These are phyloP conservation scores for Meira miltonrushii DNA, from an alignment of 1,284 basidiomycete species.

Conservation along the genomic window DNA sequence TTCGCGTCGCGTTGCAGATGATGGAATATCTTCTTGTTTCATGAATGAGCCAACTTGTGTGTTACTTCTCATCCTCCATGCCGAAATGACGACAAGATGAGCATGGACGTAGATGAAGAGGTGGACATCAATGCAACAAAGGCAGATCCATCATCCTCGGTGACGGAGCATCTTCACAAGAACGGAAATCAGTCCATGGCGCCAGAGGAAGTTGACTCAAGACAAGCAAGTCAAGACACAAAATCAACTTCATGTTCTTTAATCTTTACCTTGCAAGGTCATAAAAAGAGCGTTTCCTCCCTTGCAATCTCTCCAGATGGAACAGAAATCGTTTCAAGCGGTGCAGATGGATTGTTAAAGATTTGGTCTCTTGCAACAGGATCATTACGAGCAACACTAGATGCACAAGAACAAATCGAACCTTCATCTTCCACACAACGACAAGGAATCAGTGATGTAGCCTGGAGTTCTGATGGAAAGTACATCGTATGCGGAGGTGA, in stretches of 20 bases:
- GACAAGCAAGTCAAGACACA: not conserved
- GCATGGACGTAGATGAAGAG: no score
- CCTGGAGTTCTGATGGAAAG: conserved; percentile 35
- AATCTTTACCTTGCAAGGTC: conserved; percentile 54
- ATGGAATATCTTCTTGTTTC: no score
- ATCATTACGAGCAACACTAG: not conserved
- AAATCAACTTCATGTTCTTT: conserved; percentile 21
- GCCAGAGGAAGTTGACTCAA: not conserved
- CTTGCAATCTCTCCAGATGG: conserved; percentile 57
- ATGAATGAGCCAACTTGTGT: no score
- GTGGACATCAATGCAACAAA: no score
- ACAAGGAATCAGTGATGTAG: conserved; percentile 32
- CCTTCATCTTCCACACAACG: not conserved
- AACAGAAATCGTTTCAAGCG: conserved; percentile 43
- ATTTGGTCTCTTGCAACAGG: conserved; percentile 33
- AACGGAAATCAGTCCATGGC: not conserved
- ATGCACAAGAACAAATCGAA: not conserved
- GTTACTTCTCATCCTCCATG: no score
- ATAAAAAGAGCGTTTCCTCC: conserved; percentile 54
- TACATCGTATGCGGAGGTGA: conserved; percentile 45
- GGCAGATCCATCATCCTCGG: no score
- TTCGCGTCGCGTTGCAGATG: no score
- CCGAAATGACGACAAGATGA: no score
- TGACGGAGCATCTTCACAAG: no score
- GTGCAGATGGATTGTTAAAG: conserved; percentile 53